These are phyloP conservation scores for Lepidium sativum DNA, from an alignment of 345 rosid genomes.

Conservation along the genomic window DNA sequence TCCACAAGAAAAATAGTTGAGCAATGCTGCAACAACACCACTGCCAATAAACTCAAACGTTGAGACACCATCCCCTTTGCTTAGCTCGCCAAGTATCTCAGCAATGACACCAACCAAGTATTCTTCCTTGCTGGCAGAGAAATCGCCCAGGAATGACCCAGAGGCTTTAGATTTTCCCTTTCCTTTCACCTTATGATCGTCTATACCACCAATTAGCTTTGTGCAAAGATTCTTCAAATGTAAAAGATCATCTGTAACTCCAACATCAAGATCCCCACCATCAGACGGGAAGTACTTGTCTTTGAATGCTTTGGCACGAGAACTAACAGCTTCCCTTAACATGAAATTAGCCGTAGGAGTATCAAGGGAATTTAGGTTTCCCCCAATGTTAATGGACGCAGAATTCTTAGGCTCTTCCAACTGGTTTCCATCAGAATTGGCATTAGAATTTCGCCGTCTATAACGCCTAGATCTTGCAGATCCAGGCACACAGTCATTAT, in stretches of 20 bases:
- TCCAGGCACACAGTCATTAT: conserved; percentile 60
- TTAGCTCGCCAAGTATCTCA: conserved; percentile 78
- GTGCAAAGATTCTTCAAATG: conserved; percentile 74
- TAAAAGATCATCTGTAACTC: conserved; percentile 92
- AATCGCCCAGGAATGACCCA: conserved; percentile 45
- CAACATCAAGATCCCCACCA: conserved; percentile 67
- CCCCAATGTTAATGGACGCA: conserved; percentile 45
- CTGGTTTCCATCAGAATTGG: conserved; percentile 56
- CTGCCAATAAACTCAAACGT: conserved; percentile 98
- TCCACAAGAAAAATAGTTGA: conserved; percentile 89
- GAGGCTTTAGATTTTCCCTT: conserved; percentile 86
- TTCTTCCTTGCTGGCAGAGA: conserved; percentile 67
- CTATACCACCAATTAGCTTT: conserved; percentile 66
- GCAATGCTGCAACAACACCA: conserved; percentile 92
- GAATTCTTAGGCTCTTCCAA: conserved; percentile 59
- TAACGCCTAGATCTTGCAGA: conserved; percentile 86
- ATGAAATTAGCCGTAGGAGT: conserved; percentile 57
- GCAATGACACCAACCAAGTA: conserved; percentile 66
- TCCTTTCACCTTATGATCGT: conserved; percentile 74
- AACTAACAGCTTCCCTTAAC: conserved; percentile 65
- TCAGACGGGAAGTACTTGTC: conserved; percentile 77
- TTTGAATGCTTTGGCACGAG: conserved; percentile 83
- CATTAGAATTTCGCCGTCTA: conserved; percentile 67
- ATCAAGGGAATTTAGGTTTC: conserved; percentile 61
- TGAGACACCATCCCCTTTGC: conserved; percentile 97